These are phyloP conservation scores for Cladophialophora bantiana DNA, from an alignment of 2,329 filamentous ascomycete species.

Conservation along the genomic window DNA sequence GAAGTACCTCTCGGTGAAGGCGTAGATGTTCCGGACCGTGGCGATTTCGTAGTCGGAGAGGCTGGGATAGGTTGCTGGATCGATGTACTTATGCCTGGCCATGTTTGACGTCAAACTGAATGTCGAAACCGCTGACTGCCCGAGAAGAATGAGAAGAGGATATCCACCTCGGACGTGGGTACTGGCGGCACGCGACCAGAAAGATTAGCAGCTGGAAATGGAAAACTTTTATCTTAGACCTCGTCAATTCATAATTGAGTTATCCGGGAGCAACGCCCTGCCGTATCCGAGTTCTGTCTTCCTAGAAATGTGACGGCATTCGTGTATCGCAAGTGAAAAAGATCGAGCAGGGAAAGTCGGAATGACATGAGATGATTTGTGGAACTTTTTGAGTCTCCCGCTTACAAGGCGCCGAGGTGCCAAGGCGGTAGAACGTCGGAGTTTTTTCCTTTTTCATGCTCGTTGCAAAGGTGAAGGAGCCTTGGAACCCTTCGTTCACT, in stretches of 20 bases:
- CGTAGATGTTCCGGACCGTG: constrained; percentile 33
- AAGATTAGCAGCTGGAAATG: background rate
- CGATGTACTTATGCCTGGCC: constrained; percentile 26
- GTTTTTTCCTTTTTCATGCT: background rate
- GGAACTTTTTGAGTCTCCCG: background rate
- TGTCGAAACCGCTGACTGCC: background rate
- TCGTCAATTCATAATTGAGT: background rate
- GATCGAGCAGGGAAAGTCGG: background rate
- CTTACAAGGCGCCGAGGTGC: background rate
- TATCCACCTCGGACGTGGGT: background rate
- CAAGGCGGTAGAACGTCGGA: background rate
- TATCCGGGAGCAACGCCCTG: background rate
- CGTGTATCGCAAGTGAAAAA: background rate
- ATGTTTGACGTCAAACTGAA: constrained; percentile 13
- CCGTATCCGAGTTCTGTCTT: background rate
- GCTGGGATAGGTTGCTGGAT: constrained; percentile 35
- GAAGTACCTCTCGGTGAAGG: constrained; percentile 39
- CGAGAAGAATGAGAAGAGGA: background rate
- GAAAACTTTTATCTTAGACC: background rate
- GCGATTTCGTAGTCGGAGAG: constrained; percentile 35
- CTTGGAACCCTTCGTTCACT: too few species aligned
- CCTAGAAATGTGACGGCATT: background rate
- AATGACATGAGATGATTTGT: background rate
- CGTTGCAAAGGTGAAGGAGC: too few species aligned
- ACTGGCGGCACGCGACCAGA: constrained; percentile 1